Base-by-base conservation (phyloP, 129 eudicot genomes). In the Pittosporum tobira region DNA sequence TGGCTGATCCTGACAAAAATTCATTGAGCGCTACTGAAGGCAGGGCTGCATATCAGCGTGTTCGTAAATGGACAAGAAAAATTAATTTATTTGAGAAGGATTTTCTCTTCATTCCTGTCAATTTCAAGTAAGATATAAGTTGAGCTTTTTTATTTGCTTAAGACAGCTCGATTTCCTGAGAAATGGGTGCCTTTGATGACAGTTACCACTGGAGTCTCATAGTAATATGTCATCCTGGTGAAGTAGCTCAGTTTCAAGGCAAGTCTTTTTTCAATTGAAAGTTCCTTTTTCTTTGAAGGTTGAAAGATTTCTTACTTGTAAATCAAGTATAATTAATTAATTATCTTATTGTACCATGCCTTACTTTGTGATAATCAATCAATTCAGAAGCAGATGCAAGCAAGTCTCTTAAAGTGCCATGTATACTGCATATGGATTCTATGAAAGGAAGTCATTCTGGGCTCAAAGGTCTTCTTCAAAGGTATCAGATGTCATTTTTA, bases 391-490 rank as follows among this genome's bases (percentile, higher is more conserved):
- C 60, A 66, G 82, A 76, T 51, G 57, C 58, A 26, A 48, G n/a
- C 9, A 67, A 72, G 46, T 71, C 77, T 3, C 57, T 23, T 18
- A 87, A 70, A 71, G 78, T 81, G 43, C 99, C 99, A 9, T 91
- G 99, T 66, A 70, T 91, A 71, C 69, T 91, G 80, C 99, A 91
- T 75, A 87, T 91, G 99, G 99, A 91, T 81, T 91, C 99, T 66
- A 45, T 91, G 34, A 80, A 68, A 56, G 99, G 99, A 73, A 91
- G 60, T 64, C 99, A 91, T 67, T 56, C 67, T 49, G 95, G 88
- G 56, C 77, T 91, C 18, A 82, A 81, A 77, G 81, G 51, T 56
- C 93, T 85, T 62, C 58, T 89, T 37, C 95, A 82, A 70, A 84
- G 97, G 97, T 89, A 81, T 47, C 52, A 34, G 48, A 20, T 16